Base-by-base conservation (phyloP, 2,329 filamentous ascomycete species). In the Aspergillus uvarum region DNA sequence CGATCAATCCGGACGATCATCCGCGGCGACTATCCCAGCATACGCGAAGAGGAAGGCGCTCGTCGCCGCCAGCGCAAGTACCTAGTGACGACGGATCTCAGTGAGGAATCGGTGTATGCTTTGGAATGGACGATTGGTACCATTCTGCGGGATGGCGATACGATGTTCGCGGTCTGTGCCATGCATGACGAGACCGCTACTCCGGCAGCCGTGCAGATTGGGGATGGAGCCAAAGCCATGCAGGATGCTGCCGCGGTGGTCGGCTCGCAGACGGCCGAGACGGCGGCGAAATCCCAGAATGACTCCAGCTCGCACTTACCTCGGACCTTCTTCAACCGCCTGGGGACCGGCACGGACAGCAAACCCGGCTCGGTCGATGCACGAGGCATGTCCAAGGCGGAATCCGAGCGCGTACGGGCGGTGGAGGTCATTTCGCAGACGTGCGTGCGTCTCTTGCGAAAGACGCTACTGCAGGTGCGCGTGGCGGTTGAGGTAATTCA, bases 111-210 rank as follows among this genome's bases (percentile, higher is more conserved):
- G 4, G 91, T 91, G 6, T 96, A 98, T 74, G 95, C 95, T 1
- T 82, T 99, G 32, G 95, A 99, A 75, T 99, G 95, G 95, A 95
- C 94, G 0, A 93, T 99, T 58, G 95, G 95, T 7, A 98, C 94
- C 0, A 92, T 98, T 5, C 82, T 99, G 31, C 86, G 95, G 52
- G 93, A 98, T 68, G 95, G 95, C 7, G 95, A 99, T 73, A 98
- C 94, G 0, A 82, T 99, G 38, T 87, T 97, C 63, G 92, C 92
- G 2, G 91, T 98, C 50, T 96, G 96, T 77, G 96, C 93, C 59
- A 89, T 96, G 24, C 92, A 97, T 66, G 94, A 98, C 73, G 94
- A 98, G 65, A 76, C 67, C 21, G 71, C 72, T 31, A 73, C 75
- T 8, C 81, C 80, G 38, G 63, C 65, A 11, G 64, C 68, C 5